Conservation (phyloP, 2,329 filamentous ascomycete genomes). For the Venturia carpophila region DNA sequence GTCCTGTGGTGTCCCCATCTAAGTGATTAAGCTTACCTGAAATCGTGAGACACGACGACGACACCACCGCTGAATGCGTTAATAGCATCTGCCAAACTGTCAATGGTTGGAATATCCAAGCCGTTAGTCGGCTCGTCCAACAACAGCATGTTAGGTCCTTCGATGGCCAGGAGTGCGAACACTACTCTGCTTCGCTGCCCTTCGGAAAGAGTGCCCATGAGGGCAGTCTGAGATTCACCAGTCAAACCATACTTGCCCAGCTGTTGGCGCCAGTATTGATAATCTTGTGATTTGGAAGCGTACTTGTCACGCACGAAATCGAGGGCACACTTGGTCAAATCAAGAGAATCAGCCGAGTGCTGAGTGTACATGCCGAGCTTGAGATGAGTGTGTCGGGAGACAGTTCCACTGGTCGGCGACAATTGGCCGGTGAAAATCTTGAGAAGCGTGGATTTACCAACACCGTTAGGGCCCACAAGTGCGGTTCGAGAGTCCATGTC, state of each 20-base stretch:
- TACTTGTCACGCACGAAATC: conserved; percentile 99
- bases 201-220: conserved; percentile 97
- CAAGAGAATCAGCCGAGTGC: conserved; percentile 96
- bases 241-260: conserved; percentile 89
- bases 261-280: conserved; percentile 99
- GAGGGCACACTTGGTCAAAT: conserved; percentile 92
- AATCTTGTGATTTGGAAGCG: conserved; percentile 79
- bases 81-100: conserved; percentile 94
- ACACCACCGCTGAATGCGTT: conserved; percentile 95
- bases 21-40: conserved; percentile 60
- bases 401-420: conserved; percentile 69
- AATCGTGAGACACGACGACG: conserved; percentile 96
- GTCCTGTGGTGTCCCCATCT: conserved; percentile 4
- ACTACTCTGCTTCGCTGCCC: conserved; percentile 98
- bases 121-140: conserved; percentile 99
- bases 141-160: conserved; percentile 93
- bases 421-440: conserved; percentile 95
- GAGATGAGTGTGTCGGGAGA: conserved; percentile 92
- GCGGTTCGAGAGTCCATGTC: conserved; percentile 99
- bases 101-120: conserved; percentile 97
- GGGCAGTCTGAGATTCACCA: conserved; percentile 87
- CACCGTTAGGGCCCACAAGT: conserved; percentile 96
- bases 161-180: conserved; percentile 91
- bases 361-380: conserved; percentile 98
- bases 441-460: conserved; percentile 94